Evolutionary conservation across 352 stramenopile genomes (phyloP), one percentile per base, ranked within the genome.

Genomic region (Phytophthora cryptogea): DNA sequence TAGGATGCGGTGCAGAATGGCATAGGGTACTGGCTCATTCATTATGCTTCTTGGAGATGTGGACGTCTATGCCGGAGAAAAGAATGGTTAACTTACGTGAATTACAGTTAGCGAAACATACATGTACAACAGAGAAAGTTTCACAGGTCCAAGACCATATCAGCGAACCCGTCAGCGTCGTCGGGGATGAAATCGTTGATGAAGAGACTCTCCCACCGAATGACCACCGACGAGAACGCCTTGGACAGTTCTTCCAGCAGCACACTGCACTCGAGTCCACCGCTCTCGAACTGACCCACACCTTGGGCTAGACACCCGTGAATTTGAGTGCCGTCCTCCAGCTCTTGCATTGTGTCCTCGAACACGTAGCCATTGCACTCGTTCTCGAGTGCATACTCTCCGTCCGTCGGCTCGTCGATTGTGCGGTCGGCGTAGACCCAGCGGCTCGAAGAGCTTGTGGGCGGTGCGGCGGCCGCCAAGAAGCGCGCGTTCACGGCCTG

Each of bases 291-390:
- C n/a, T 67, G 54, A 4, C 79, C 79, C 20, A 76, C 67, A 20
- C 76, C 79, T 17, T 78, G 70, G 30, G 69, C 79, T 36, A 87
- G n/a, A 49, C 79, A 89, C 7, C 79, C 79, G 31, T 86, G 58
- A 17, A 83, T 44, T 13, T 66, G 46, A 5, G 59, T 65, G 5
- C 79, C 79, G 33, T 86, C 74, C 26, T 53, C 54, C 1, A 59
- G 43, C 6, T 75, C 66, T 20, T 68, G 51, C n/a, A 56, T 61
- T 4, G 70, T 71, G 53, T 89, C 79, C 32, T 87, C 74, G 43
- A 87, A 87, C 28, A 84, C 66, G 48, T 89, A 86, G 23, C 79
- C 79, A 32, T 89, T 89, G 70, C 79, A 89, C 53, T 87, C 79
- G 42, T 87, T 80, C 62, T 89, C 76, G 16, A 74, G 54, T 2